Conservation (phyloP, 1,284 basidiomycete genomes). For the Somion occarium region DNA sequence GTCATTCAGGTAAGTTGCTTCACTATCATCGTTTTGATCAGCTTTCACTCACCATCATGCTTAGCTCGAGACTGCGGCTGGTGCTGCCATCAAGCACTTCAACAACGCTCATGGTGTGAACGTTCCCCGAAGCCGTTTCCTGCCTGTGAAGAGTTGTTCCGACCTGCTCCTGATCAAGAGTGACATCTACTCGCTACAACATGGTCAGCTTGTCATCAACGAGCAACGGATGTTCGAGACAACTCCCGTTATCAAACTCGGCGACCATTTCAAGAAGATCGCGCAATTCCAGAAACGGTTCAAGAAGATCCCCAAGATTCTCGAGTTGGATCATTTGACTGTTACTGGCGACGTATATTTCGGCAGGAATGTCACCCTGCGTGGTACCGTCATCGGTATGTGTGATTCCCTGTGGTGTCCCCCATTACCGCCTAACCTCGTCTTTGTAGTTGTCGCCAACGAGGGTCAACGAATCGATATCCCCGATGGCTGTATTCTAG, state of each 20-base stretch:
- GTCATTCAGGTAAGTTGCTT: slow-evolving; percentile 49
- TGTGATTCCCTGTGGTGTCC: not conserved
- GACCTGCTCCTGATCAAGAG: slow-evolving; percentile 95
- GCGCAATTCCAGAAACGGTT: slow-evolving; percentile 96
- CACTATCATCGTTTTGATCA: not conserved
- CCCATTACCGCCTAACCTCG: not conserved
- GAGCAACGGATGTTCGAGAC: slow-evolving; percentile 88
- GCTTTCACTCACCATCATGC: not conserved
- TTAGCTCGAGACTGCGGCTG: slow-evolving; percentile 97
- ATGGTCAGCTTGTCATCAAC: slow-evolving; percentile 94
- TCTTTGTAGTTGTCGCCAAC: slow-evolving; percentile 67
- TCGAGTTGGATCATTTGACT: slow-evolving; percentile 95
- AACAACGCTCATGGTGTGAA: slow-evolving; percentile 95
- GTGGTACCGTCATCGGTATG: slow-evolving; percentile 78
- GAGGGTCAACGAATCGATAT: slow-evolving; percentile 95
- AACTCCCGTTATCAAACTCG: slow-evolving; percentile 97
- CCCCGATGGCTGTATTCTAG: slow-evolving; percentile 91
- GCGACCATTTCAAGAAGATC: slow-evolving; percentile 92
- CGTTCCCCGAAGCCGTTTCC: slow-evolving; percentile 95
- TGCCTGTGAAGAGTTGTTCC: slow-evolving; percentile 92
- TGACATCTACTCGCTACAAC: slow-evolving; percentile 93
- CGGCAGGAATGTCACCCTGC: slow-evolving; percentile 86
- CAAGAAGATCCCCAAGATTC: slow-evolving; percentile 94
- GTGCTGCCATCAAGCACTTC: slow-evolving; percentile 98
- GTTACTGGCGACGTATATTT: slow-evolving; percentile 97